Base-by-base conservation (phyloP, 1,284 basidiomycete species). In the Athelia psychrophila region DNA sequence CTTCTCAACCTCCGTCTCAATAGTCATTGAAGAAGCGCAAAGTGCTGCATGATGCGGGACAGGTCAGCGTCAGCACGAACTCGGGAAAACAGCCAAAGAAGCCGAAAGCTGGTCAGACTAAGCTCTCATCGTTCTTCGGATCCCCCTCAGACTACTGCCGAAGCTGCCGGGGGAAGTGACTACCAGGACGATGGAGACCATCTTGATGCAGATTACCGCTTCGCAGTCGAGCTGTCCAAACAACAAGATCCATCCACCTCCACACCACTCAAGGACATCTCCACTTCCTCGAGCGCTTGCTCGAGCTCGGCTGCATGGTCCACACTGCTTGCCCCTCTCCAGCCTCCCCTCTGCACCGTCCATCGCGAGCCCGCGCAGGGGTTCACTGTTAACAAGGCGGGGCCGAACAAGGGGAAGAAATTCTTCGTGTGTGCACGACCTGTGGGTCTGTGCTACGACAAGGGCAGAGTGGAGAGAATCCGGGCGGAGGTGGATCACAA, bases 401-500 rank as follows among this genome's bases (percentile, higher is more conserved):
- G 95, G 0, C 85, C 88, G 12, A 98, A 97, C 65, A 95, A 95
- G 68, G 95, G 95, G 6, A 92, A 94, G 68, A 81, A 79, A 45
- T 98, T 99, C 69, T 98, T 87, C 74, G 74, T 96, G n/a, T 98
- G 96, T 65, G 85, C 93, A 9, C 78, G 93, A 86, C 93, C 94
- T 0, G 91, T 97, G 12, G 94, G 94, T 18, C 90, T 93, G 8
- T 95, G 95, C 2, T 96, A 94, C 63, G 94, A 96, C 65, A 88
- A 82, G 63, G 94, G 94, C 3, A 79, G 81, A 55, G 71, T 77
- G 18, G 90, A 89, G 59, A 78, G 94, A 16, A 74, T 80, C 18
- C 78, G 93, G 51, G 86, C 91, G 51, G 92, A 97, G 58, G 93
- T 97, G 1, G 86, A 96, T 68, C 84, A 81, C 3, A 78, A 80